phyloP scores from a whole-genome alignment of 768 basidiomycete species.

The Hortiboletus flavorubellus region DNA sequence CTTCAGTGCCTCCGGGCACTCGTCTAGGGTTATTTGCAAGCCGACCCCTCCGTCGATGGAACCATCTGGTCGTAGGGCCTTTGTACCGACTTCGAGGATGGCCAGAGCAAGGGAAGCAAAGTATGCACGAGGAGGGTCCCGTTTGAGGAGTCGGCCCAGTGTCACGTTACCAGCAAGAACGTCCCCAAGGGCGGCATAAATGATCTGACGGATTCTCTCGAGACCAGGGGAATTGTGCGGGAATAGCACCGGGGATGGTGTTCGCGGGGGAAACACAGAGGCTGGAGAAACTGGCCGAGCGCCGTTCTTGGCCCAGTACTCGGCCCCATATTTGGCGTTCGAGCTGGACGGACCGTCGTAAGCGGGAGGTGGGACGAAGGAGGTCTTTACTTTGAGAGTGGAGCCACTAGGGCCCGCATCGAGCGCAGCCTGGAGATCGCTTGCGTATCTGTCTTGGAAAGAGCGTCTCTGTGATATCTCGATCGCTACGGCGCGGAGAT shows the following conservation, averaged over 20 bases:
- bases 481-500: constrained; percentile 81
- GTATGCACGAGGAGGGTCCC: constrained; percentile 71
- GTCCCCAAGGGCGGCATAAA: constrained; percentile 78
- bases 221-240: constrained; percentile 47
- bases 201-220: constrained; percentile 79
- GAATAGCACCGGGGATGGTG: constrained; percentile 48
- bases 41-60: constrained; percentile 51
- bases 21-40: constrained; percentile 47
- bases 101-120: constrained; percentile 74
- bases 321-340: constrained; percentile 11
- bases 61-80: constrained; percentile 45
- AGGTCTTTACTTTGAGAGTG: constrained; percentile 43
- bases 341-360: constrained; percentile 43
- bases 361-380: constrained; percentile 68
- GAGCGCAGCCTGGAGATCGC: constrained; percentile 75
- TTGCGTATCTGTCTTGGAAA: constrained; percentile 76
- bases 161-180: constrained; percentile 53
- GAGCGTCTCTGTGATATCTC: constrained; percentile 82
- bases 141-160: constrained; percentile 53
- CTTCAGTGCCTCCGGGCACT: constrained; percentile 60
- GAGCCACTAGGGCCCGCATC: constrained; percentile 50
- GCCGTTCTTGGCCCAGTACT: constrained; percentile 1
- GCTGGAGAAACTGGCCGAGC: constrained; percentile 17
- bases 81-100: constrained; percentile 63
- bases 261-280: constrained; percentile 37